phyloP scores from a whole-genome alignment of 305 asterid genomes.

The Fraxinus xanthoxyloides region DNA sequence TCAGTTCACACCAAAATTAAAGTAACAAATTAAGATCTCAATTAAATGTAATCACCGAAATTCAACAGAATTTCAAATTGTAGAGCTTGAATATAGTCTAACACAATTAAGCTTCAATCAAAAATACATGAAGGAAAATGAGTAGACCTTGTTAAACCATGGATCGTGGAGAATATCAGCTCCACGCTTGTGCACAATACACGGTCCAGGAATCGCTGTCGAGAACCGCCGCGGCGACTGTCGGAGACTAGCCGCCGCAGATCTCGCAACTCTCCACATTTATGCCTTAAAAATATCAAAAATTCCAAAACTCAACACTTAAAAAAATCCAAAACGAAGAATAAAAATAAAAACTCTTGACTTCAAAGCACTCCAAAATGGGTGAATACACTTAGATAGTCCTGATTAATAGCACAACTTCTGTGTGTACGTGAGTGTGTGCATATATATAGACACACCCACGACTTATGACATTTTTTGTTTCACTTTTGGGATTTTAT shows the following conservation, averaged over 20 bases:
- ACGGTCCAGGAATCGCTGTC: constrained; percentile 83
- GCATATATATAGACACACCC: neutral
- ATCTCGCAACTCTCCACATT: constrained; percentile 83
- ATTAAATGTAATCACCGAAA: neutral
- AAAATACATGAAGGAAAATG: neutral
- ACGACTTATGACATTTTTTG: neutral
- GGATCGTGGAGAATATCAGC: constrained; percentile 98
- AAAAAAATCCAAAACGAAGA: neutral
- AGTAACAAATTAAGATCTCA: constrained; percentile 22
- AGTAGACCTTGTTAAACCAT: constrained; percentile 88
- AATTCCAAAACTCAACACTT: neutral
- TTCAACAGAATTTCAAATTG: constrained; percentile 1
- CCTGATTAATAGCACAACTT: neutral
- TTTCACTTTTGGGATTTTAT: neutral
- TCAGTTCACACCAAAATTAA: neutral
- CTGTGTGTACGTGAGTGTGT: neutral
- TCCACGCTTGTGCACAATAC: constrained; percentile 95
- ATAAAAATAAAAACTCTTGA: neutral
- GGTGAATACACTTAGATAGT: neutral
- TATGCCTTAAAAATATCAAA: constrained; percentile 1
- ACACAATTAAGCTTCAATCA: constrained; percentile 5
- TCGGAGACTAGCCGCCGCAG: constrained; percentile 70
- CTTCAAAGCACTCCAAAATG: constrained; percentile 3
- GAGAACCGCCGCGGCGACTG: constrained; percentile 59
- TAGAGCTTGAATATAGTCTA: constrained; percentile 23